These are phyloP conservation scores for Pisolithus marmoratus DNA, from an alignment of 768 basidiomycete genomes.

Conservation along the genomic window DNA sequence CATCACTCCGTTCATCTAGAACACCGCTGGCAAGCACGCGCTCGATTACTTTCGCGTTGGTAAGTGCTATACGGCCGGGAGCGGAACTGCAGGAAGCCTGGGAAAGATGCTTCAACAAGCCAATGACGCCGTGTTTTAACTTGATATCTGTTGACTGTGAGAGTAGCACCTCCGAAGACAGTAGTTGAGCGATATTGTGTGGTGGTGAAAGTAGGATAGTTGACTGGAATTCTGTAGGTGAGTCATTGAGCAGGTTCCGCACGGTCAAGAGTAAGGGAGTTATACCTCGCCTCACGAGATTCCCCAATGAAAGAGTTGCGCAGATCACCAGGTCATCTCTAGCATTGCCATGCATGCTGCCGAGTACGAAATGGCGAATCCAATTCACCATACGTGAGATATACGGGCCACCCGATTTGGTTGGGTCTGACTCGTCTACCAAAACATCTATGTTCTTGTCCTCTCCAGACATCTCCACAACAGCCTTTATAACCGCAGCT, in stretches of 20 bases:
- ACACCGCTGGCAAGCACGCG: constrained; percentile 56
- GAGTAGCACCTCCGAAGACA: constrained; percentile 54
- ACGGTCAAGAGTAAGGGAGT: constrained; percentile 1
- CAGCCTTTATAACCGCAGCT: constrained; percentile 76
- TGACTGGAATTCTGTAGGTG: constrained; percentile 48
- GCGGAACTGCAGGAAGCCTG: constrained; percentile 57
- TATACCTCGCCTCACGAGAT: constrained; percentile 71
- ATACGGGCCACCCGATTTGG: constrained; percentile 61
- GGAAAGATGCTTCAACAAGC: constrained; percentile 82
- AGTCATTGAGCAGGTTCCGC: constrained; percentile 4
- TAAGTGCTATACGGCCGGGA: constrained; percentile 53
- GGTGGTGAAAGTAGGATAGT: constrained; percentile 59
- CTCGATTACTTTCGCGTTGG: constrained; percentile 57
- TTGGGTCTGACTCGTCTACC: constrained; percentile 61
- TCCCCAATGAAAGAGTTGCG: constrained; percentile 77
- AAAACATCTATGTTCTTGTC: constrained; percentile 71
- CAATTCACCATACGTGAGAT: constrained; percentile 70
- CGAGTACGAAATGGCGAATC: constrained; percentile 55
- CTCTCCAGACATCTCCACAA: constrained; percentile 83
- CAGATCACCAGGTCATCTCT: constrained; percentile 81
- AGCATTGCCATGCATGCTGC: constrained; percentile 24
- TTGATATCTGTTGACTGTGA: constrained; percentile 61
- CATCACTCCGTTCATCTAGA: constrained; percentile 69
- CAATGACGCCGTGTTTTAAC: constrained; percentile 84
- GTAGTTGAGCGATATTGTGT: constrained; percentile 54